phyloP scores from a whole-genome alignment of 805 yeast species.

The Candida maris region DNA sequence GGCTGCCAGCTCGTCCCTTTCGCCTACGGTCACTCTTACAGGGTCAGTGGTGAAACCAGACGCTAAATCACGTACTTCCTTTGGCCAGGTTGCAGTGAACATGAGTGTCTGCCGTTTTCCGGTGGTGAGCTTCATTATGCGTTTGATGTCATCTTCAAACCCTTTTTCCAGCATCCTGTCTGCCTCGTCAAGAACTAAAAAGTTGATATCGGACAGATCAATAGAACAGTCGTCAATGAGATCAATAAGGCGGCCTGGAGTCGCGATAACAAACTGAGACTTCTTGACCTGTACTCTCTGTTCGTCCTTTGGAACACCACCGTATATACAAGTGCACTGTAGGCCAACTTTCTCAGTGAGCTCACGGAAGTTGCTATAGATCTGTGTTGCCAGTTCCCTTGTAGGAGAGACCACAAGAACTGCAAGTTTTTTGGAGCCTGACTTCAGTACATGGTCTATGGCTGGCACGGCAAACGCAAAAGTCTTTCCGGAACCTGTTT shows the following conservation, averaged over 20 bases:
- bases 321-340: conserved; percentile 82
- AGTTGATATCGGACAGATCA: conserved; percentile 61
- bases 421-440: conserved; percentile 48
- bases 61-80: conserved; percentile 92
- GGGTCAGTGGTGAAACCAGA: conserved; percentile 76
- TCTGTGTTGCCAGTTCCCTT: conserved; percentile 95
- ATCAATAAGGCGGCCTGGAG: conserved; percentile 97
- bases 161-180: conserved; percentile 99
- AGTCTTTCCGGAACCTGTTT: conserved; percentile 97
- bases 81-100: conserved; percentile 99
- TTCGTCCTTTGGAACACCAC: conserved; percentile 95
- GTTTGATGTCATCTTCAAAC: conserved; percentile 92
- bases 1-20: conserved; percentile 90
- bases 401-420: conserved; percentile 93
- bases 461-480: conserved; percentile 98
- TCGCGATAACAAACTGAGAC: conserved; percentile 85
- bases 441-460: conserved; percentile 58
- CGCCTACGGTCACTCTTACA: conserved; percentile 90
- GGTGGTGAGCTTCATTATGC: conserved; percentile 62
- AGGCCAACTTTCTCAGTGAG: conserved; percentile 61
- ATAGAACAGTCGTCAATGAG: conserved; percentile 84
- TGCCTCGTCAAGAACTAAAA: conserved; percentile 93
- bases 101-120: conserved; percentile 80
- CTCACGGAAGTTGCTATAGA: conserved; percentile 71
- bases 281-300: conserved; percentile 68